phyloP scores from a whole-genome alignment of 371 early-diverging fungal species.

The Nematocida ironsii region DNA sequence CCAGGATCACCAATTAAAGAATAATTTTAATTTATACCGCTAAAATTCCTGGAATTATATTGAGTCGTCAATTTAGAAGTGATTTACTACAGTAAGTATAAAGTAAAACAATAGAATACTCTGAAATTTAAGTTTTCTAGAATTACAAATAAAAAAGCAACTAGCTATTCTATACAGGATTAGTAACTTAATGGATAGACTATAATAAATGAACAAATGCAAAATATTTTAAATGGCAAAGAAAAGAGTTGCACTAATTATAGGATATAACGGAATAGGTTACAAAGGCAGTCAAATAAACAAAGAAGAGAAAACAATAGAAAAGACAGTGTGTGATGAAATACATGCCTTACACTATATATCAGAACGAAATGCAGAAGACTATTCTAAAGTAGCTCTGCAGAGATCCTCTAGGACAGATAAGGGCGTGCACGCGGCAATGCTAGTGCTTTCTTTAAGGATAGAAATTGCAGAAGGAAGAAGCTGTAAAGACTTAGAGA shows the following conservation, averaged over 20 bases:
- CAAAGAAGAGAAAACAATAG: slow-evolving; percentile 65
- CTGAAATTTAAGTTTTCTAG: too few species aligned
- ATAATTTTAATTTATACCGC: too few species aligned
- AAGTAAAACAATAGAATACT: too few species aligned
- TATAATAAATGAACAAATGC: too few species aligned
- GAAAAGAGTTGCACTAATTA: slow-evolving; percentile 62
- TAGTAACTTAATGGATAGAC: too few species aligned
- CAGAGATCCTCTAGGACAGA: slow-evolving; percentile 90
- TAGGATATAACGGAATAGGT: slow-evolving; percentile 68
- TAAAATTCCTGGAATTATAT: too few species aligned
- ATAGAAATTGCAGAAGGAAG: slow-evolving; percentile 54
- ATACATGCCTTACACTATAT: slow-evolving; percentile 41
- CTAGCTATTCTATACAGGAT: too few species aligned
- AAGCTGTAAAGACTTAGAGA: slow-evolving; percentile 14
- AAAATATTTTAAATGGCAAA: slow-evolving; percentile 59
- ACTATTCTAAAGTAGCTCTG: slow-evolving; percentile 73
- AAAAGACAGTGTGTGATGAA: slow-evolving; percentile 61
- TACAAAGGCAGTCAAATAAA: slow-evolving; percentile 68
- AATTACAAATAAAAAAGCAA: too few species aligned
- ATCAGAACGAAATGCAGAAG: slow-evolving; percentile 59
- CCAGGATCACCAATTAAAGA: too few species aligned
- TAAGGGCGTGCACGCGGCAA: slow-evolving; percentile 97
- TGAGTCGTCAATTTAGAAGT: too few species aligned
- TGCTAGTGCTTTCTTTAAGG: slow-evolving; percentile 85
- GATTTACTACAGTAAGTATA: too few species aligned